Base-by-base conservation (phyloP, 495 filamentous ascomycete genomes). In the Sordaria brevicollis region DNA sequence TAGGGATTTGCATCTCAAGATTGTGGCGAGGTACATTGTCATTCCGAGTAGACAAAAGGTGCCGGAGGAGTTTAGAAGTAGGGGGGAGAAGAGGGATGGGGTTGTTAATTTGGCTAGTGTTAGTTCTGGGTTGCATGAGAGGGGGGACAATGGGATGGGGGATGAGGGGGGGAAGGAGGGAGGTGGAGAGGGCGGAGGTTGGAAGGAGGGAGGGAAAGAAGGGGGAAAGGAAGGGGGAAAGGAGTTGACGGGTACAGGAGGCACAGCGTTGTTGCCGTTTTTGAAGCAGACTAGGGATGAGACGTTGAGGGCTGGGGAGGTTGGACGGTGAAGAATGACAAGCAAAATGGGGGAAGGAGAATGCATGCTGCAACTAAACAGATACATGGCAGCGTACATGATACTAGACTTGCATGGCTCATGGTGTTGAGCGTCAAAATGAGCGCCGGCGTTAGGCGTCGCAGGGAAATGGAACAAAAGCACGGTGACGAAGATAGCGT, bases 261-360 rank as follows among this genome's bases (percentile, higher is more conserved):
- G 94, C 2, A 97, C 94, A 0, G 90, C 93, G 5, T 79, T 99
- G 54, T 93, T 97, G 65, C 92, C 94, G 0, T 99, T 99, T 77
- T 77, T 99, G 67, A 97, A 95, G 77, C 94, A 97, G 79, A 91
- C 94, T 3, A 83, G 94, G n/a, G 93, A 97, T 77, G 94, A 97
- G 81, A 97, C 93, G 35, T 29, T 35, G 3, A 21, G 35, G 37
- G 74, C 74, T 13, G 74, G 74, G 1, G 37, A 70, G 21, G 25
- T 75, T 68, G 25, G 49, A 0, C 13, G 11, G 3, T 62, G 49
- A 31, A 2, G 36, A 7, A 5, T 31, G 13, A 1, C 1, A 4
- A 2, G 2, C 21, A 31, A 57, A 17, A n/a, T n/a, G n/a, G n/a
- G n/a, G n/a, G n/a, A n/a, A n/a, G n/a, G n/a, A n/a, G n/a, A n/a